Conservation (phyloP, 176 grass and related monocot species). For the Lolium multiflorum region DNA sequence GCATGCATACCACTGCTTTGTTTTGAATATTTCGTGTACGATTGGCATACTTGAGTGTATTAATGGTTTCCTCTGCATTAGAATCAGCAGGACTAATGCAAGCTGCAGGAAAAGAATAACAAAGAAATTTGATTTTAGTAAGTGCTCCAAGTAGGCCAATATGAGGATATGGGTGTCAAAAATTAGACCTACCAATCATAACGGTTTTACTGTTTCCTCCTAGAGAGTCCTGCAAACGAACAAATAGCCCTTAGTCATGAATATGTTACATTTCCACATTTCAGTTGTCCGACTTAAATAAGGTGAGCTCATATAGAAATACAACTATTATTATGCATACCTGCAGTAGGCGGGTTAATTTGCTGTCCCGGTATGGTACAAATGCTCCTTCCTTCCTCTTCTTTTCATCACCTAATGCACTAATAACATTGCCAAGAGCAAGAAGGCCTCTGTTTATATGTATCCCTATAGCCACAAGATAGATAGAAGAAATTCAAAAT, state of each 20-base stretch:
- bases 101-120: constrained; percentile 44
- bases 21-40: constrained; percentile 89
- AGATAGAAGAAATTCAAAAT: constrained; percentile 20
- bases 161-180: not conserved
- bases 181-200: constrained; percentile 70
- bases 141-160: not conserved
- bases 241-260: constrained; percentile 3
- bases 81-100: constrained; percentile 90
- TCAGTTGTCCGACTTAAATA: not conserved
- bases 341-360: constrained; percentile 81
- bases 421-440: constrained; percentile 88
- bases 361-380: constrained; percentile 82
- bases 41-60: constrained; percentile 90
- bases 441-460: constrained; percentile 88
- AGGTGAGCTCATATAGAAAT: constrained; percentile 3
- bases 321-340: constrained; percentile 28
- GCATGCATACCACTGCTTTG: constrained; percentile 76
- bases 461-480: constrained; percentile 57
- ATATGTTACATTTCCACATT: not conserved
- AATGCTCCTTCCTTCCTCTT: constrained; percentile 86
- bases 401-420: constrained; percentile 82
- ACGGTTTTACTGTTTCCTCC: constrained; percentile 90
- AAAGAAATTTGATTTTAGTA: constrained; percentile 36
- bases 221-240: constrained; percentile 73
- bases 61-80: constrained; percentile 91